These are phyloP conservation scores for Diaporthe vexans DNA, from an alignment of 2,329 filamentous ascomycete genomes.

Conservation along the genomic window DNA sequence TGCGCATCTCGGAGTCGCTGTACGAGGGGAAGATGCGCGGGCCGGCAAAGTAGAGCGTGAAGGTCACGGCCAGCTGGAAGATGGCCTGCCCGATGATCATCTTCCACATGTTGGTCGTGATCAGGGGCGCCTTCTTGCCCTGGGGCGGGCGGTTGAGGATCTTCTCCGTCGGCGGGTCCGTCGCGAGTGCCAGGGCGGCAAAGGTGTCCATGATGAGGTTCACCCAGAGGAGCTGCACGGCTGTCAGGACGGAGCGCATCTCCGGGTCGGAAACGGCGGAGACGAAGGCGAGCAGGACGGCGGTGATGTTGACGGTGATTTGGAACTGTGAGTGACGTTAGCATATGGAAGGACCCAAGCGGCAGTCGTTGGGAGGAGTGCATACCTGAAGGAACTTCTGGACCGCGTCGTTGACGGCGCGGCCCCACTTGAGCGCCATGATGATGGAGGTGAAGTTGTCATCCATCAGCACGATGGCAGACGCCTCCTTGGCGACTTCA, in stretches of 20 bases:
- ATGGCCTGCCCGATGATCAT: slow-evolving; percentile 75
- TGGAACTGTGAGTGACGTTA: slow-evolving; percentile 60
- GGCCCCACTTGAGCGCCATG: slow-evolving; percentile 77
- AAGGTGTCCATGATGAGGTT: slow-evolving; percentile 81
- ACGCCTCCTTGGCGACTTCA: slow-evolving; percentile 77
- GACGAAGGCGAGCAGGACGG: slow-evolving; percentile 75
- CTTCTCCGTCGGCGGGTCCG: slow-evolving; percentile 70
- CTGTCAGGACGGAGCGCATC: slow-evolving; percentile 72
- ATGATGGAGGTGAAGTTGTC: slow-evolving; percentile 78
- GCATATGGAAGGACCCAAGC: too few species aligned
- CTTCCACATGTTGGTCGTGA: slow-evolving; percentile 79
- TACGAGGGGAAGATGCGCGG: slow-evolving; percentile 67
- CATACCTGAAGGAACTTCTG: slow-evolving; percentile 75
- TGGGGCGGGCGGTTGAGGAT: slow-evolving; percentile 69
- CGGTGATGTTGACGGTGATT: slow-evolving; percentile 80
- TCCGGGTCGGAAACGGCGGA: slow-evolving; percentile 70
- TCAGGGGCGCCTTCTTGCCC: slow-evolving; percentile 78
- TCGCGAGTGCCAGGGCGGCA: slow-evolving; percentile 74
- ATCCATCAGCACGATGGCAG: slow-evolving; percentile 77
- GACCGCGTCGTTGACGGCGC: slow-evolving; percentile 77
- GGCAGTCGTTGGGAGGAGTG: too few species aligned
- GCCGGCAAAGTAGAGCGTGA: slow-evolving; percentile 73
- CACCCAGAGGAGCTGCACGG: slow-evolving; percentile 77
- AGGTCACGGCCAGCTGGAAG: slow-evolving; percentile 71
- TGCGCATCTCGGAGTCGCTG: slow-evolving; percentile 57